Base-by-base conservation (phyloP, 805 yeast species). In the Cyberlindnera mrakii region DNA sequence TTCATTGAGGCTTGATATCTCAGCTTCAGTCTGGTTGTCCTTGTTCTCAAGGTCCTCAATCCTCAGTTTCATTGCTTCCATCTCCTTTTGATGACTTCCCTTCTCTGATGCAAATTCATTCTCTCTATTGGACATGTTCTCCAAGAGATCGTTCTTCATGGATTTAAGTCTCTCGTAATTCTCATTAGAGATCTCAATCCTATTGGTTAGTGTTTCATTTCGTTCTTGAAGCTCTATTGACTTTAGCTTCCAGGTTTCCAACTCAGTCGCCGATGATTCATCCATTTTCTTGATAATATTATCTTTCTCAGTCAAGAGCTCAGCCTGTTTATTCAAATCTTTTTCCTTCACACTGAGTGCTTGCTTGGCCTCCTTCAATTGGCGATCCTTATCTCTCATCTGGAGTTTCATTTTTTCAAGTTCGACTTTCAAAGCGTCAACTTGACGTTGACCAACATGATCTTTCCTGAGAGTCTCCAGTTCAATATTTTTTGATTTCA, bases 51-150 rank as follows among this genome's bases (percentile, higher is more conserved):
- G 53, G 35, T 73, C 76, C 34, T 75, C 80, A 33, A 73, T 40
- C 36, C 66, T 65, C 23, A 60, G 45, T 37, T 67, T 71, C 41
- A 79, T 57, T 15, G 61, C 60, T 33, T 71, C 75, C 40, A 79
- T 67, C 45, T 82, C 82, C 9, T 68, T 65, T 43, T 73, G 74
- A 16, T 74, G 66, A 4, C 57, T 44, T 36, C 70, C 68, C 1
- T 82, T 64, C 50, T 84, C 90, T 31, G 67, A 67, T 3, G 68
- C 63, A 48, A 74, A 74, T 39, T 82, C 89, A 10, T 57, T 57
- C 50, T 84, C 89, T 49, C 82, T 74, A 29, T 80, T 72, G 0
- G 83, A 65, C 78, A 85, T 71, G 53, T 82, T 84, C 16, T 81
- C 85, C 13, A 82, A 59, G 18, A 86, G 62, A 50, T 84, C 89